Evolutionary conservation across 1,284 basidiomycete genomes (phyloP).

Genomic region (Waitea zeae): DNA sequence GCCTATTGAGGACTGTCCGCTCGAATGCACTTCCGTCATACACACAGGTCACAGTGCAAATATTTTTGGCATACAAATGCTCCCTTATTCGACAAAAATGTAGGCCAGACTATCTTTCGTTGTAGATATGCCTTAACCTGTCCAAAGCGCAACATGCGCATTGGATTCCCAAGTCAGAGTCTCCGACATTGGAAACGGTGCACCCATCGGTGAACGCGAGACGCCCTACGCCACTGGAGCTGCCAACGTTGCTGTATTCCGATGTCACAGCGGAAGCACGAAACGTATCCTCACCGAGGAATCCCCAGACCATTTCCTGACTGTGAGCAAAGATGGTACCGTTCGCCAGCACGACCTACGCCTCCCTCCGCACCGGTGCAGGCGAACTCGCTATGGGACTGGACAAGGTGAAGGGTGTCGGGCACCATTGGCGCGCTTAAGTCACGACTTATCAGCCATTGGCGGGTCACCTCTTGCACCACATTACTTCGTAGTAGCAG

Average conservation of each 20-base stretch:
- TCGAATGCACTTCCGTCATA: slow-evolving; percentile 43
- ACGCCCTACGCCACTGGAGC: slow-evolving; percentile 23
- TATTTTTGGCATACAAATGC: slow-evolving; percentile 77
- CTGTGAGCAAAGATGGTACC: slow-evolving; percentile 67
- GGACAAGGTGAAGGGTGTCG: slow-evolving; percentile 44
- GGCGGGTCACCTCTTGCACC: slow-evolving; percentile 47
- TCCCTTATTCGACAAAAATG: slow-evolving; percentile 59
- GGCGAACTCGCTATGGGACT: slow-evolving; percentile 31
- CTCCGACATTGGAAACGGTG: slow-evolving; percentile 46
- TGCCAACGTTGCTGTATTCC: slow-evolving; percentile 33
- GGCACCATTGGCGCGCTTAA: slow-evolving; percentile 10
- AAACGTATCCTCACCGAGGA: slow-evolving; percentile 78
- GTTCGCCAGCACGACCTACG: slow-evolving; percentile 82
- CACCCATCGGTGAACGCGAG: slow-evolving; percentile 17
- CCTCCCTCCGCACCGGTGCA: slow-evolving; percentile 39
- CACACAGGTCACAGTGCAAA: slow-evolving; percentile 72
- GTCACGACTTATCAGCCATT: not conserved
- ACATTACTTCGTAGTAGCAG: slow-evolving; percentile 61
- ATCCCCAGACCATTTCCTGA: slow-evolving; percentile 71
- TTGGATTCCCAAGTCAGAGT: slow-evolving; percentile 69
- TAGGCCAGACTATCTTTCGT: slow-evolving; percentile 15
- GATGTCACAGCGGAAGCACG: slow-evolving; percentile 52
- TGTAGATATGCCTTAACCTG: slow-evolving; percentile 6
- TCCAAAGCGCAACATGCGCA: slow-evolving; percentile 52
- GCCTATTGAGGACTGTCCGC: slow-evolving; percentile 31